Percentiles rank a stretch among this genome's conserved stretches.
Conservation (phyloP, 148 eudicot genomes). For the Dianthus caryophyllus region DNA sequence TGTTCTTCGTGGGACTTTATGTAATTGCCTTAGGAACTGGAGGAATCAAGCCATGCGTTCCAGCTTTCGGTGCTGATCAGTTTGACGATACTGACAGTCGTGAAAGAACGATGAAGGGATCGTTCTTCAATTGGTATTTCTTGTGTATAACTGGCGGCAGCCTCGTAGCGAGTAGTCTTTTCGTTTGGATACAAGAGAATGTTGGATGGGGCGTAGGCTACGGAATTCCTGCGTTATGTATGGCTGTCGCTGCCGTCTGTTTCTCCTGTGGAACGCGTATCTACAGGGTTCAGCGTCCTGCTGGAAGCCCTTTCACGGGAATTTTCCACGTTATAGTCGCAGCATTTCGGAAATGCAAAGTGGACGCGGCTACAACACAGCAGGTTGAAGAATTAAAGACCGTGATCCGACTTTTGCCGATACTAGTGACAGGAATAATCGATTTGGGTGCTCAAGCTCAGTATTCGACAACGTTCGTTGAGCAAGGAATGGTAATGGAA, state of each 20-base stretch:
- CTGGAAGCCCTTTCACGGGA: conserved; percentile 37
- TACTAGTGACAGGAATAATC: conserved; percentile 47
- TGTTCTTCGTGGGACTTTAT: conserved; percentile 33
- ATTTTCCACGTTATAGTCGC: conserved; percentile 39
- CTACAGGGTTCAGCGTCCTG: conserved; percentile 35
- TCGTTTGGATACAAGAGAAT: conserved; percentile 47
- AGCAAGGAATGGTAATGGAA: conserved; percentile 58
- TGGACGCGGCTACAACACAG: conserved; percentile 39
- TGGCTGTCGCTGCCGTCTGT: conserved; percentile 30
- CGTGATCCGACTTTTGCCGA: conserved; percentile 43
- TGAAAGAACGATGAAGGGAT: conserved; percentile 34
- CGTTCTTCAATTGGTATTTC: conserved; percentile 45
- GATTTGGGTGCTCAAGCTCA: conserved; percentile 44
- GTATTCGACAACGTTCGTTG: conserved; percentile 47
- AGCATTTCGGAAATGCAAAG: conserved; percentile 22
- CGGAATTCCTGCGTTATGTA: conserved; percentile 33
- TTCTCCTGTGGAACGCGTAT: conserved; percentile 37
- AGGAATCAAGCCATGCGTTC: conserved; percentile 48
- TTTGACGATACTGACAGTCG: conserved; percentile 37
- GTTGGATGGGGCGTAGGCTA: conserved; percentile 43
- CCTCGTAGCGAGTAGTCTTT: conserved; percentile 24
- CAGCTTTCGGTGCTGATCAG: conserved; percentile 45
- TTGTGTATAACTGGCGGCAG: conserved; percentile 32
- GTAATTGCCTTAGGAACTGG: conserved; percentile 42
- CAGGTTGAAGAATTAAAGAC: conserved; percentile 64